Evolutionary conservation across 768 basidiomycete genomes (phyloP).

Genomic region (Leccinum obscurum): DNA sequence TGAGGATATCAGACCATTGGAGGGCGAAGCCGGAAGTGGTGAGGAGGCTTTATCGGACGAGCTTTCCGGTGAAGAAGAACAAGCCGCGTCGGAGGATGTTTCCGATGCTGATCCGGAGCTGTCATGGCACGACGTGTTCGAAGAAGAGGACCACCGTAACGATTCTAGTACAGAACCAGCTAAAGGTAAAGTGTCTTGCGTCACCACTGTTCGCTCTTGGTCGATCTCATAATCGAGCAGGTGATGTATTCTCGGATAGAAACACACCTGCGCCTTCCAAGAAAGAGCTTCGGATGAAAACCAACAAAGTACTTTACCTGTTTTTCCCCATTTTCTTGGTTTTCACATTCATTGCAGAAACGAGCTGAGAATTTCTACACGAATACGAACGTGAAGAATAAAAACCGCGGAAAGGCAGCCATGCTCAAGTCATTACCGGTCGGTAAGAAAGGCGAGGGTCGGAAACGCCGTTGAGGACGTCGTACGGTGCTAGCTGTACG

Average conservation of each 20-base stretch:
- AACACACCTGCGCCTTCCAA: constrained; percentile 35
- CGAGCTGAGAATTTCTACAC: constrained; percentile 91
- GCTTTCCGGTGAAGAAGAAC: constrained; percentile 44
- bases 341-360: constrained; percentile 49
- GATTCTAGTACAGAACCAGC: constrained; percentile 10
- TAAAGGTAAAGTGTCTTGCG: constrained; percentile 22
- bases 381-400: constrained; percentile 84
- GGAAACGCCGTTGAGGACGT: constrained; percentile 35
- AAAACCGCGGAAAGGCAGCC: constrained; percentile 65
- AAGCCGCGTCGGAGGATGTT: constrained; percentile 37
- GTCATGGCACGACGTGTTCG: constrained; percentile 87
- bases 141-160: constrained; percentile 42
- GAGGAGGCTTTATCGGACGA: constrained; percentile 33
- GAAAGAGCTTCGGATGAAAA: constrained; percentile 86
- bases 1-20: constrained; percentile 76
- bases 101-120: constrained; percentile 46
- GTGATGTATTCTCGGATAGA: constrained; percentile 33
- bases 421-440: constrained; percentile 56
- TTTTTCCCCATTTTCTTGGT: background rate
- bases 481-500: constrained; percentile 14
- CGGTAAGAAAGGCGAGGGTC: constrained; percentile 49
- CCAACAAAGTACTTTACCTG: constrained; percentile 68
- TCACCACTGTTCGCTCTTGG: background rate
- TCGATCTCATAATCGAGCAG: constrained; percentile 24
- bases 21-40: constrained; percentile 44